A percentile compares a stretch with the other conserved stretches of the same genome.
Evolutionary conservation across 2,329 filamentous ascomycete species (phyloP).

Genomic region (Aspergillus ruber): DNA sequence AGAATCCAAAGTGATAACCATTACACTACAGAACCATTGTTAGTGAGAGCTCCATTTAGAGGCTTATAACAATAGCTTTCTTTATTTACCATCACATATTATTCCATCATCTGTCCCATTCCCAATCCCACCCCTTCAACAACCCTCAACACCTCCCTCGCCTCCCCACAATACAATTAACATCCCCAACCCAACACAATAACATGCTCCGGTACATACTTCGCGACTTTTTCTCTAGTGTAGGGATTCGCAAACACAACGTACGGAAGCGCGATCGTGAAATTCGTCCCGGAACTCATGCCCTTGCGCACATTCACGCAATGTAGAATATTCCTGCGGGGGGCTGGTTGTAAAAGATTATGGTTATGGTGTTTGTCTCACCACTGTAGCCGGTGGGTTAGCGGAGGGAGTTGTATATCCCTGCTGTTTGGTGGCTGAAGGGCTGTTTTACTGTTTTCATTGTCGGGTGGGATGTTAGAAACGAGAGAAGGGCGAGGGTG

Average conservation of each 20-base stretch:
- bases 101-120: neutral
- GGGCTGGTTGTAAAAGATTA: conserved; percentile 13
- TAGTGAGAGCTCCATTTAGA: neutral
- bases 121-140: neutral
- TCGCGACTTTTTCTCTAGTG: neutral
- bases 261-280: conserved; percentile 20
- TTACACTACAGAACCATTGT: conserved; percentile 5
- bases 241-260: conserved; percentile 14
- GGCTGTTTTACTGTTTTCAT: neutral
- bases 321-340: conserved; percentile 24
- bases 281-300: conserved; percentile 23
- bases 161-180: neutral
- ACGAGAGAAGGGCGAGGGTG: neutral
- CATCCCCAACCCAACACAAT: neutral
- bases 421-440: neutral
- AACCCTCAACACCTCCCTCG: neutral
- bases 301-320: conserved; percentile 22
- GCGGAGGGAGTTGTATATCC: neutral
- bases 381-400: conserved; percentile 14
- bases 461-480: neutral
- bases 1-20: conserved; percentile 6
- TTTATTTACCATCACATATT: neutral
- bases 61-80: no score
- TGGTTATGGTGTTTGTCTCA: conserved; percentile 15
- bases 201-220: neutral